Evolutionary conservation across 805 yeast species (phyloP).

Genomic region (Debaryomyces maramus): DNA sequence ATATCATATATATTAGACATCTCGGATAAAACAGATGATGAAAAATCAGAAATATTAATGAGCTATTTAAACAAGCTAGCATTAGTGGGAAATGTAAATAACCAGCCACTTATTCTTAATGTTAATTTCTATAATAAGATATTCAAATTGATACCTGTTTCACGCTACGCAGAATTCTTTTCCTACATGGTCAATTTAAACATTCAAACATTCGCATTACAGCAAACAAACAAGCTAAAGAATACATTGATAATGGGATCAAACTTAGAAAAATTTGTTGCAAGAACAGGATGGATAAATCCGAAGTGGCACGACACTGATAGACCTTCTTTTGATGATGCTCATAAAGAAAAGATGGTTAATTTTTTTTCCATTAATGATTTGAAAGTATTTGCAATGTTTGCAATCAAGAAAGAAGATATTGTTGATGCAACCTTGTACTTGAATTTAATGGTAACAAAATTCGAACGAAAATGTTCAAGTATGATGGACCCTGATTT

Average conservation of each 20-base stretch:
- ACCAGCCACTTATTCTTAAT: slow-evolving; percentile 20
- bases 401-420: slow-evolving; percentile 25
- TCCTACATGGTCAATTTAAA: slow-evolving; percentile 32
- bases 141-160: slow-evolving; percentile 16
- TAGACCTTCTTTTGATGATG: slow-evolving; percentile 13
- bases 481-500: slow-evolving; percentile 8
- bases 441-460: slow-evolving; percentile 35
- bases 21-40: slow-evolving; percentile 11
- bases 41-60: slow-evolving; percentile 19
- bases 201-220: slow-evolving; percentile 24
- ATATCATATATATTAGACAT: slow-evolving; percentile 14
- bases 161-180: slow-evolving; percentile 23
- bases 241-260: slow-evolving; percentile 27
- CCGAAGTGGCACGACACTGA: slow-evolving; percentile 40
- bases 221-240: slow-evolving; percentile 18
- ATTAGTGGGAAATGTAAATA: slow-evolving; percentile 20
- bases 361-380: slow-evolving; percentile 30
- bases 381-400: slow-evolving; percentile 21
- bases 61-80: slow-evolving; percentile 29
- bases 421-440: slow-evolving; percentile 34
- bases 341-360: slow-evolving; percentile 28
- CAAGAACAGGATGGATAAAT: slow-evolving; percentile 35
- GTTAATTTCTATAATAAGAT: slow-evolving; percentile 16
- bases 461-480: slow-evolving; percentile 31
- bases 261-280: slow-evolving; percentile 30